Percentiles rank a stretch among this genome's conserved stretches.
Evolutionary conservation across 306 rosid species (phyloP).

Genomic region (Rosa rugosa): DNA sequence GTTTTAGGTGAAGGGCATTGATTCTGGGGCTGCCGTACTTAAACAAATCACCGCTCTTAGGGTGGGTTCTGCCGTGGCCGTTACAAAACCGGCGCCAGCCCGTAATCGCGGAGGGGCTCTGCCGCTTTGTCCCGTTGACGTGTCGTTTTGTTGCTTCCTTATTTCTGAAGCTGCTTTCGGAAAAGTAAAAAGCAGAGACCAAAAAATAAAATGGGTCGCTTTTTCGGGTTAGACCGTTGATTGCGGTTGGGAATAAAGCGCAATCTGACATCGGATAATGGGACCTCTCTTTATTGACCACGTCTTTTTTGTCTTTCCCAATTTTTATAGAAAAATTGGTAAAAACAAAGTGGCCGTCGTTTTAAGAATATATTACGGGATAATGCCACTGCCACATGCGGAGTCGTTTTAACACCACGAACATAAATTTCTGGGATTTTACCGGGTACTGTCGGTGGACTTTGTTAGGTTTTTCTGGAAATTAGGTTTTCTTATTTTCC

Average conservation of each 20-base stretch:
- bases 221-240: conserved; percentile 86
- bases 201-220: conserved; percentile 1
- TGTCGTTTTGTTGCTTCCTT: conserved; percentile 22
- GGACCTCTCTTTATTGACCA: conserved; percentile 53
- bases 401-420: neutral
- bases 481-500: neutral
- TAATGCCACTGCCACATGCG: neutral
- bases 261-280: conserved; percentile 39
- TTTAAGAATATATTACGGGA: neutral
- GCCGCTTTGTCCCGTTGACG: conserved; percentile 52
- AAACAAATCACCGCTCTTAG: conserved; percentile 3
- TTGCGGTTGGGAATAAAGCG: conserved; percentile 99
- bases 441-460: conserved; percentile 52
- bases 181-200: neutral
- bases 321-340: neutral
- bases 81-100: conserved; percentile 54
- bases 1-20: neutral
- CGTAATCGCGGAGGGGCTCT: conserved; percentile 42
- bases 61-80: conserved; percentile 38
- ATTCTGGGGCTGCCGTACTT: neutral
- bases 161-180: conserved; percentile 6
- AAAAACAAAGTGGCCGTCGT: neutral
- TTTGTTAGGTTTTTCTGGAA: neutral
- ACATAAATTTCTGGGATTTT: neutral
- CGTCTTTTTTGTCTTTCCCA: conserved; percentile 23